Evolutionary conservation across 805 yeast species (phyloP).

Genomic region (Cyberlindnera meyerae): DNA sequence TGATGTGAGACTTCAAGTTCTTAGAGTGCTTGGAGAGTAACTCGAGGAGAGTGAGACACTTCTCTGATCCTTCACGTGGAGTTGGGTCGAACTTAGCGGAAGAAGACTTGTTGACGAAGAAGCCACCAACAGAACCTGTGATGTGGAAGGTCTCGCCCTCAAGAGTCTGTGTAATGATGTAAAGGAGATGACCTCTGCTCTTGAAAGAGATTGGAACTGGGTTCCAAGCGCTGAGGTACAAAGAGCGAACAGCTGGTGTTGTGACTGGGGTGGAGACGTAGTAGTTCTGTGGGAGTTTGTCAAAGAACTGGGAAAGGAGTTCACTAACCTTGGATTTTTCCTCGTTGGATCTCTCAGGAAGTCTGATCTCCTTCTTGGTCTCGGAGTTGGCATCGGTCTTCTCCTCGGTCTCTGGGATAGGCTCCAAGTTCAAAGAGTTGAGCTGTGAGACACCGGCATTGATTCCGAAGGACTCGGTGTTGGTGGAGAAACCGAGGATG

Average conservation of each 20-base stretch:
- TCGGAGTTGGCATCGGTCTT: constrained; percentile 1
- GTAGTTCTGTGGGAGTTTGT: constrained; percentile 21
- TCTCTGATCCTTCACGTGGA: constrained; percentile 27
- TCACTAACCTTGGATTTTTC: constrained; percentile 20
- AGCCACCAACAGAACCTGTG: constrained; percentile 77
- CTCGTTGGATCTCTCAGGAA: constrained; percentile 25
- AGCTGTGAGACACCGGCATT: constrained; percentile 48
- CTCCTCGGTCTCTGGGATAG: constrained; percentile 8
- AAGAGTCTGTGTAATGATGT: constrained; percentile 67
- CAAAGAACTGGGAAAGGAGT: constrained; percentile 17
- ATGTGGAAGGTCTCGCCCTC: constrained; percentile 78
- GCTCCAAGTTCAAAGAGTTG: constrained; percentile 34
- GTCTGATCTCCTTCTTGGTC: constrained; percentile 6
- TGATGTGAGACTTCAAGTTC: constrained; percentile 47
- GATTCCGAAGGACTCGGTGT: constrained; percentile 33
- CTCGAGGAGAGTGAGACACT: constrained; percentile 46
- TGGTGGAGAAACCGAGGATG: constrained; percentile 47
- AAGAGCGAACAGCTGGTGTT: constrained; percentile 45
- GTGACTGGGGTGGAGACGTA: constrained; percentile 10
- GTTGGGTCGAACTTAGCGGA: constrained; percentile 67
- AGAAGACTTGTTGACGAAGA: constrained; percentile 68
- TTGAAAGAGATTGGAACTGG: constrained; percentile 69
- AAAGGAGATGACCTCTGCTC: constrained; percentile 74
- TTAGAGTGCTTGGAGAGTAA: constrained; percentile 66
- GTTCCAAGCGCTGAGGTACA: constrained; percentile 77